These are phyloP conservation scores for Colletotrichum euphorbiae DNA, from an alignment of 2,329 filamentous ascomycete genomes.

Conservation along the genomic window DNA sequence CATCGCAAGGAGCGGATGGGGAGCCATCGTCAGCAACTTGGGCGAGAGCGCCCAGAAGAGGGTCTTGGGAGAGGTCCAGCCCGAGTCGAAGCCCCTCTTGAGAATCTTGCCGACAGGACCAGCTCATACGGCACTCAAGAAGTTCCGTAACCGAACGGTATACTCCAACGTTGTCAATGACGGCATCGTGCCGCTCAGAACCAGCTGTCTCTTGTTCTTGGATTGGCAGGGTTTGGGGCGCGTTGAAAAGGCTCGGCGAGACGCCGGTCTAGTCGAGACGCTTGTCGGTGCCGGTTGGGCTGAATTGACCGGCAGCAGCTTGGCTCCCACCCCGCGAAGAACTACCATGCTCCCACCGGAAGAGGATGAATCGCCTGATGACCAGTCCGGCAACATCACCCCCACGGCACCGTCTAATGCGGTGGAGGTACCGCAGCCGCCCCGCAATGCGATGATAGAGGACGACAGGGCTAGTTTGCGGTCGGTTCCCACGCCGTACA, in stretches of 20 bases:
- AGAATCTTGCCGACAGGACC: slow-evolving; percentile 92
- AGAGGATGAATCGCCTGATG: slow-evolving; percentile 36
- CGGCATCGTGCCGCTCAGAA: slow-evolving; percentile 93
- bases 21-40: slow-evolving; percentile 84
- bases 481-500: slow-evolving; percentile 53
- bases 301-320: slow-evolving; percentile 82
- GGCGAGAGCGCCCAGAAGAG: slow-evolving; percentile 74
- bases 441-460: slow-evolving; percentile 72
- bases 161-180: slow-evolving; percentile 99
- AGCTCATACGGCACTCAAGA: slow-evolving; percentile 85
- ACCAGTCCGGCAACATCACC: slow-evolving; percentile 36
- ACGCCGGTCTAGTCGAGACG: slow-evolving; percentile 92
- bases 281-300: slow-evolving; percentile 95
- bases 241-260: slow-evolving; percentile 92
- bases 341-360: slow-evolving; percentile 56
- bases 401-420: slow-evolving; percentile 50
- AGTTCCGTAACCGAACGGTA: slow-evolving; percentile 89
- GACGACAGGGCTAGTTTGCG: slow-evolving; percentile 72
- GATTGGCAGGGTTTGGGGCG: slow-evolving; percentile 95
- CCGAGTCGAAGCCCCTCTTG: slow-evolving; percentile 88
- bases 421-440: slow-evolving; percentile 77
- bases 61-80: slow-evolving; percentile 71
- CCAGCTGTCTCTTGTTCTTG: slow-evolving; percentile 94
- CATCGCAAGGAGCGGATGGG: slow-evolving; percentile 87
- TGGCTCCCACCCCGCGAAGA: slow-evolving; percentile 57